Base-by-base conservation (phyloP, 371 early-diverging fungal species). In the Apophysomyces variabilis region DNA sequence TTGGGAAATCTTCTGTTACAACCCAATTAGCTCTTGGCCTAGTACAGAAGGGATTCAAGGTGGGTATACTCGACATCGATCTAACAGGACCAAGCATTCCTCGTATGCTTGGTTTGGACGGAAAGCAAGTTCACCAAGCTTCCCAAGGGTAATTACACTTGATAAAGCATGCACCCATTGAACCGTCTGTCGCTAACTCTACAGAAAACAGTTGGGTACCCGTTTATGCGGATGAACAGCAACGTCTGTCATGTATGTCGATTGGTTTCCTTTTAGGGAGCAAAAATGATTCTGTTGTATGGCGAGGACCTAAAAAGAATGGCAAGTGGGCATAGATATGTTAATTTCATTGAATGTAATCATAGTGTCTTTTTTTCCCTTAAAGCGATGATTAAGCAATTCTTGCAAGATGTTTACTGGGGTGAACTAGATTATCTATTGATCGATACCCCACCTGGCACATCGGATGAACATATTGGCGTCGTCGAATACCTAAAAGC, bases 361-460 rank as follows among this genome's bases (percentile, higher is more conserved):
- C 38, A 58, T 13, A 37, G n/a, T 41, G 9, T 61, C 16, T 38
- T 62, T 63, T 13, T 7, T 60, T 13, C 11, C 56, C 7, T 6
- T 50, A n/a, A 71, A 89, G 89, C 89, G n/a, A 88, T 96, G 86
- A 93, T 96, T 65, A 90, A 92, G 50, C 93, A 96, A 71, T 96
- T 99, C 67, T 77, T 95, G 41, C 89, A 91, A 44, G 96, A 96
- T 70, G 94, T 94, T 0, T 90, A 89, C 72, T 93, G 94, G 93
- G 92, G 93, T 13, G 85, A 87, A 21, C 85, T 95, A 67, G 96
- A 97, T 60, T 95, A 92, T 75, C 80, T 99, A 32, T 76, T 99
- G 36, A 84, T 95, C 66, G 99, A 99, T 79, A 97, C 96, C 37
- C 99, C 99, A 38, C 99, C 99, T 32, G 99, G 97, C 16, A 94